phyloP scores from a whole-genome alignment of 257 asterid genomes.

The Rhazya stricta region DNA sequence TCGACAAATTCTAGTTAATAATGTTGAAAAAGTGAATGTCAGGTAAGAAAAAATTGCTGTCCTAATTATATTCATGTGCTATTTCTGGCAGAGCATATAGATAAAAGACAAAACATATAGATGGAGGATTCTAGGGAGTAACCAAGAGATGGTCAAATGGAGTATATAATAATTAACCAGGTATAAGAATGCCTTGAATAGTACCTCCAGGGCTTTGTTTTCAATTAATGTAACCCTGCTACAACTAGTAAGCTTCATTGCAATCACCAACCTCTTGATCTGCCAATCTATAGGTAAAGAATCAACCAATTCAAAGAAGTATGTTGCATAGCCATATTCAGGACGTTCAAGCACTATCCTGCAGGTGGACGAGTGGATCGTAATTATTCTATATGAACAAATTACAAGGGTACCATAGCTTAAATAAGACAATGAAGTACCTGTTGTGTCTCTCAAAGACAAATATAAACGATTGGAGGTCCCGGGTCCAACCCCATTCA shows the following conservation, averaged over 20 bases:
- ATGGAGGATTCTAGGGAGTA: not conserved
- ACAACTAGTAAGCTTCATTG: constrained; percentile 80
- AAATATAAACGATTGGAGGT: constrained; percentile 86
- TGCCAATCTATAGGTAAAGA: constrained; percentile 71
- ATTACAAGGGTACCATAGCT: constrained; percentile 8
- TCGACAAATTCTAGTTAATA: not conserved
- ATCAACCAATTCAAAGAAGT: constrained; percentile 70
- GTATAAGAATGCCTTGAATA: constrained; percentile 1
- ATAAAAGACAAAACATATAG: not conserved
- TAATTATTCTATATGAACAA: constrained; percentile 6
- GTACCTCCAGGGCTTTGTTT: constrained; percentile 72
- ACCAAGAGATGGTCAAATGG: not conserved
- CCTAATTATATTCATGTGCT: not conserved
- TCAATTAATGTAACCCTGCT: constrained; percentile 66
- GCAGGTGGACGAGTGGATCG: constrained; percentile 23
- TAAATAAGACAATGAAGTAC: constrained; percentile 24
- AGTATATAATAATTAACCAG: not conserved
- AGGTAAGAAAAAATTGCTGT: not conserved
- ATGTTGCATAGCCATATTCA: constrained; percentile 93
- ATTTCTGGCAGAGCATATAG: not conserved
- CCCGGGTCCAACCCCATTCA: constrained; percentile 99
- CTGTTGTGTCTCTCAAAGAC: constrained; percentile 92
- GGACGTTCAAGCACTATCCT: constrained; percentile 99
- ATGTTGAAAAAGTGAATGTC: not conserved
- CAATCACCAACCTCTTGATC: constrained; percentile 67